These are phyloP conservation scores for Pythium sukuiense DNA, from an alignment of 352 stramenopile species.

Conservation along the genomic window DNA sequence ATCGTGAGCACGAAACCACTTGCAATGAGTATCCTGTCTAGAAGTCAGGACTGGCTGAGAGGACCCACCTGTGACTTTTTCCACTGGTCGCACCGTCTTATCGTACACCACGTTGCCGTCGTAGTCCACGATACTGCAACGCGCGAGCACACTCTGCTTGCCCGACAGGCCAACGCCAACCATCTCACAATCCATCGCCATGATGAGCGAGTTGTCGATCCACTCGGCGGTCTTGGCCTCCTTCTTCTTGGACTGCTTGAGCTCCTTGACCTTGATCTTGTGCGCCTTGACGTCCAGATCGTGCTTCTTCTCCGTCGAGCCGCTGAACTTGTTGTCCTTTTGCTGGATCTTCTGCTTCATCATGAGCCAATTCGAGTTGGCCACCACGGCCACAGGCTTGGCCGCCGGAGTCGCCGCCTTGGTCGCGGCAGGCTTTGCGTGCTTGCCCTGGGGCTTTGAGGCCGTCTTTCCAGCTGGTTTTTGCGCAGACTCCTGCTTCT, in stretches of 20 bases:
- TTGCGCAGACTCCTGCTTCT: constrained; percentile 19
- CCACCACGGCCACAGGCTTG: constrained; percentile 30
- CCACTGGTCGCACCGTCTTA: constrained; percentile 76
- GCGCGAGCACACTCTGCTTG: constrained; percentile 76
- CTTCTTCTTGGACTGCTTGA: constrained; percentile 48
- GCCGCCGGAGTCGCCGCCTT: constrained; percentile 26
- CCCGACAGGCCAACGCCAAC: constrained; percentile 77
- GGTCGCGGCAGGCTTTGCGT: constrained; percentile 3
- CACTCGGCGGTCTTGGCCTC: constrained; percentile 58
- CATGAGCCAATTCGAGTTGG: constrained; percentile 73
- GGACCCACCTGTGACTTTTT: constrained; percentile 68
- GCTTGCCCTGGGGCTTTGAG: constrained; percentile 9
- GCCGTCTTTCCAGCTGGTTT: constrained; percentile 5
- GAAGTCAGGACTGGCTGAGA: no score
- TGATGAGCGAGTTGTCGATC: constrained; percentile 76
- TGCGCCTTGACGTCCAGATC: constrained; percentile 38
- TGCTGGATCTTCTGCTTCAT: constrained; percentile 74
- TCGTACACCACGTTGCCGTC: constrained; percentile 84
- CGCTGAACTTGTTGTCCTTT: constrained; percentile 31
- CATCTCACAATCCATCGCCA: constrained; percentile 91
- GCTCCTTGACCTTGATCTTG: constrained; percentile 49
- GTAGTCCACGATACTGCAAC: constrained; percentile 89
- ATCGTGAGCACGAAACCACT: no score
- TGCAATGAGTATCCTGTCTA: no score
- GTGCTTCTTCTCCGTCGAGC: constrained; percentile 34